Conservation (phyloP, 2,329 filamentous ascomycete species). For the Emergomyces orientalis region DNA sequence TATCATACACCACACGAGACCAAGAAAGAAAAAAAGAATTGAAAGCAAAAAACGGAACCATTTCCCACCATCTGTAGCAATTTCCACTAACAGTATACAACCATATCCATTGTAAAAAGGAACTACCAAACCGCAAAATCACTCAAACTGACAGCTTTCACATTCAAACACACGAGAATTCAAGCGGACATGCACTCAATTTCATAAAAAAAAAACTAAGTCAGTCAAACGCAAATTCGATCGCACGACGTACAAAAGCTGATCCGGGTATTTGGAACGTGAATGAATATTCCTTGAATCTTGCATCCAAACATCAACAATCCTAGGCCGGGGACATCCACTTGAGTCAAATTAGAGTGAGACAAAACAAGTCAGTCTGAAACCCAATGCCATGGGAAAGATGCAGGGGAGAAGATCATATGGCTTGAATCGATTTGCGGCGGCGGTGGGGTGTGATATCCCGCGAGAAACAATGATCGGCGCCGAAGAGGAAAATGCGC, state of each 20-base stretch:
- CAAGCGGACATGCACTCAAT: constrained; percentile 6
- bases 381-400: not conserved
- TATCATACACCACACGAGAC: not conserved
- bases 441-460: not conserved
- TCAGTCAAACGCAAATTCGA: constrained; percentile 5
- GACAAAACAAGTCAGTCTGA: constrained; percentile 3
- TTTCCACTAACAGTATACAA: not conserved
- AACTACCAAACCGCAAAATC: not conserved
- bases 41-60: not conserved
- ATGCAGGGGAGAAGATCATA: not conserved
- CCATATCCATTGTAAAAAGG: not conserved
- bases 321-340: not conserved
- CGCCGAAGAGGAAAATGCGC: not conserved
- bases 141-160: not conserved
- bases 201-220: not conserved
- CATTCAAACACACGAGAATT: constrained; percentile 1
- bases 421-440: not conserved
- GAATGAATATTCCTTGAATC: not conserved
- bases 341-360: not conserved
- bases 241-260: not conserved
- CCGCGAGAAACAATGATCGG: not conserved
- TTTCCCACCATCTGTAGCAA: not conserved
- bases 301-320: not conserved
- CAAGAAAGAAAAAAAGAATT: not conserved
- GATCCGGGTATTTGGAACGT: not conserved